A percentile compares a stretch with the other conserved stretches of the same genome.
Conservation (phyloP, 2,329 filamentous ascomycete genomes). For the Aureobasidium sp. region DNA sequence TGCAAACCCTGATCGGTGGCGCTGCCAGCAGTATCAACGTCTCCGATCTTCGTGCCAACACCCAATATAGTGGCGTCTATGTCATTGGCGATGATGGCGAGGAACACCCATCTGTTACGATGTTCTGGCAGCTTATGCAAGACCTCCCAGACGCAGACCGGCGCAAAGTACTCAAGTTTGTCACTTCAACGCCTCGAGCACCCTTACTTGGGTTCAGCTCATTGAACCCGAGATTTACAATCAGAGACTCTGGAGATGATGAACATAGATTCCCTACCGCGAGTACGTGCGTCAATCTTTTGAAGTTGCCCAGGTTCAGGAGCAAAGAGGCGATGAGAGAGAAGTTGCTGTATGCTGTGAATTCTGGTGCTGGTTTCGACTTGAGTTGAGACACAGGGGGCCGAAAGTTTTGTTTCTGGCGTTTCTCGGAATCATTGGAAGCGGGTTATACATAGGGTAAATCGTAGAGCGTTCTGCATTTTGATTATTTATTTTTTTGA, state of each 20-base stretch:
- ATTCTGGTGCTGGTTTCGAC: constrained; percentile 88
- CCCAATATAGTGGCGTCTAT: constrained; percentile 81
- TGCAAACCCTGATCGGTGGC: constrained; percentile 88
- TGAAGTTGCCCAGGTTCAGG: constrained; percentile 82
- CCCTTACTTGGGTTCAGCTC: constrained; percentile 84
- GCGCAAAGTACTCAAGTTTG: constrained; percentile 85
- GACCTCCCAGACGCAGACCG: constrained; percentile 68
- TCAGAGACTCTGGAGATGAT: constrained; percentile 73
- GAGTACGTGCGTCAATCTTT: constrained; percentile 89
- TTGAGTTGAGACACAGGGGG: constrained; percentile 50
- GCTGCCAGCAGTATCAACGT: constrained; percentile 81
- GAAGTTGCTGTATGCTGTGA: constrained; percentile 84
- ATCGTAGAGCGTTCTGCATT: no score
- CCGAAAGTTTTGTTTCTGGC: no score
- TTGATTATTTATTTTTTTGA: no score
- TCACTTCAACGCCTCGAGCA: constrained; percentile 85
- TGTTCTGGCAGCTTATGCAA: constrained; percentile 90
- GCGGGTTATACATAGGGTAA: no score
- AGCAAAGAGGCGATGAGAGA: constrained; percentile 58
- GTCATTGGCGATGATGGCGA: constrained; percentile 77
- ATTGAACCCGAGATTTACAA: constrained; percentile 79
- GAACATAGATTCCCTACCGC: constrained; percentile 78
- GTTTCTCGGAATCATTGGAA: no score
- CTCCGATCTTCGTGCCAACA: constrained; percentile 76
- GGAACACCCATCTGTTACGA: constrained; percentile 76